Base-by-base conservation (phyloP, 768 basidiomycete genomes). In the Boletus tylopilopsis region DNA sequence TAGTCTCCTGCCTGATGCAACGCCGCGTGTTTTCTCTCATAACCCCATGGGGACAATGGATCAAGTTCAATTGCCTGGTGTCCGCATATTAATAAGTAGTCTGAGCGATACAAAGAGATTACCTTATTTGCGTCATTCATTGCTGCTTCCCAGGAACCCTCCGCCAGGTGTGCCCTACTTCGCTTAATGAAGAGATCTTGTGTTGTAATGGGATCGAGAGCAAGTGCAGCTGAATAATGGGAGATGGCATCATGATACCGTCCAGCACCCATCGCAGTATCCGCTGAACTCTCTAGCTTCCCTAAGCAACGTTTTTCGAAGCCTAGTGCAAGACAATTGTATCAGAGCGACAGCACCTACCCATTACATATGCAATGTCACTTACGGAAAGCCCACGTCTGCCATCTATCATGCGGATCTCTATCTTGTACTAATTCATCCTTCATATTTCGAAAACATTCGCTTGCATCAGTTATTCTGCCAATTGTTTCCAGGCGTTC, bases 51-150 rank as follows among this genome's bases (percentile, higher is more conserved):
- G 11, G 35, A 36, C 19, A 21, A 19, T 36, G 35, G 19, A 36
- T 36, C 35, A 10, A 19, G 35, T 5, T 6, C 8, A 11, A 36
- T 21, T 19, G 21, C n/a, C 35, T 36, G n/a, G 16, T 35, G 34
- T 10, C 11, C 3, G 16, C 21, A 6, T 36, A 21, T 36, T 19
- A 12, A 39, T 5, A 6, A 24, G 12, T 9, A 36, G n/a, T 11
- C 10, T 36, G 35, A 10, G 18, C n/a, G 8, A 36, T 9, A 36
- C 10, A 21, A 19, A 19, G 12, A 8, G 18, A 12, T 40, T 6
- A 35, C 39, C 23, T 10, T n/a, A 18, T 50, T 44, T 15, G 50
- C 54, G 22, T 57, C 56, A 13, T 33, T 32, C 0, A 51, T 16
- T 0, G 47, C 50, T 7, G 21, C 38, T 18, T 43, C 25, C 45